phyloP scores from a whole-genome alignment of 345 rosid species.

The Brassica juncea region DNA sequence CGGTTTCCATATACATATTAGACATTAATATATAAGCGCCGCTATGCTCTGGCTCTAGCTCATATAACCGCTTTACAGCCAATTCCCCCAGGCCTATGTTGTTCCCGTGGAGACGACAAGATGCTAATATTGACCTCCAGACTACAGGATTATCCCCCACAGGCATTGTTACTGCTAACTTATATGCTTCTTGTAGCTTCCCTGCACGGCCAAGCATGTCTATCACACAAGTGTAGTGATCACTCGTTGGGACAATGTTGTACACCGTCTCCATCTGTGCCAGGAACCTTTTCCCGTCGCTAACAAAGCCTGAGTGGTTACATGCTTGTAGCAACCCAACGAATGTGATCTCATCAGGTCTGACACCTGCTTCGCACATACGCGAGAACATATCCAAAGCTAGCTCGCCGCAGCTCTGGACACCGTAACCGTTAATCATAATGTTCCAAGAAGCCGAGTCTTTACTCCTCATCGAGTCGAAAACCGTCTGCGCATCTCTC shows the following conservation, averaged over 20 bases:
- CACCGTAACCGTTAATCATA: constrained; percentile 61
- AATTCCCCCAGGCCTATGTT: constrained; percentile 44
- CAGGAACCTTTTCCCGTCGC: constrained; percentile 47
- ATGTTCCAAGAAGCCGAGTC: constrained; percentile 70
- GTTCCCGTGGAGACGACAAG: constrained; percentile 53
- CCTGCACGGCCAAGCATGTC: constrained; percentile 80
- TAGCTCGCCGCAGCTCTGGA: constrained; percentile 54
- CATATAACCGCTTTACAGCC: not conserved
- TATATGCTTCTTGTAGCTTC: constrained; percentile 58
- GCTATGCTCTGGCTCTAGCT: not conserved
- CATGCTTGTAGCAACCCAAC: constrained; percentile 62
- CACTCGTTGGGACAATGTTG: constrained; percentile 55
- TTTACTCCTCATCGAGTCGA: constrained; percentile 44
- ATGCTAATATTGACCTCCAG: constrained; percentile 64
- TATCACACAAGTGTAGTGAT: constrained; percentile 64
- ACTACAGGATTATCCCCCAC: constrained; percentile 46
- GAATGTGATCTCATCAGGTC: constrained; percentile 62
- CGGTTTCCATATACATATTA: not conserved
- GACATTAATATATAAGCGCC: not conserved
- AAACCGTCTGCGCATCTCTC: constrained; percentile 54
- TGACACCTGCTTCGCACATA: constrained; percentile 27
- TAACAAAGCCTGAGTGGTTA: constrained; percentile 61
- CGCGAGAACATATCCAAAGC: constrained; percentile 52
- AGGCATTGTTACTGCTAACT: constrained; percentile 51
- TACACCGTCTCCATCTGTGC: constrained; percentile 47